Evolutionary conservation across 1,284 basidiomycete species (phyloP).

Genomic region (Mycena sp.): DNA sequence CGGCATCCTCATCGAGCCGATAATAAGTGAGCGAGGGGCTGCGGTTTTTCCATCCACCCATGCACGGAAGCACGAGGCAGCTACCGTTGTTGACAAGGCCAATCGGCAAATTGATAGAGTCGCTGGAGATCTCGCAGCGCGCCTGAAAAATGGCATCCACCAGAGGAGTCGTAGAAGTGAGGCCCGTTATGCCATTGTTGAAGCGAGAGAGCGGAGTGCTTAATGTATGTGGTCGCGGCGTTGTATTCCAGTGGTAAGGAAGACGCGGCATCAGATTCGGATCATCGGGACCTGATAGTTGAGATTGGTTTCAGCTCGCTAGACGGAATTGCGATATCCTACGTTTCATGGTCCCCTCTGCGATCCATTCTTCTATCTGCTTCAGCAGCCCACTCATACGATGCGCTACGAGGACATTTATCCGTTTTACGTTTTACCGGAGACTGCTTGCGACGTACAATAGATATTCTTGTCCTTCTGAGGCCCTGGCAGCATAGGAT

Average conservation of each 20-base stretch:
- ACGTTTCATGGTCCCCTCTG: too few species aligned
- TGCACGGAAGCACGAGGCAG: conserved; percentile 25
- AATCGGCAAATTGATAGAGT: conserved; percentile 32
- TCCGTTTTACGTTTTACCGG: background rate
- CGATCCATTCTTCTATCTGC: too few species aligned
- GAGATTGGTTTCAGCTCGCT: too few species aligned
- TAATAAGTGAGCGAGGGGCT: background rate
- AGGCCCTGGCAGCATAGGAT: conserved; percentile 34
- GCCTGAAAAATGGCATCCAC: conserved; percentile 47
- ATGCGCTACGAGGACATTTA: background rate
- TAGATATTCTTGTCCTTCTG: conserved; percentile 5
- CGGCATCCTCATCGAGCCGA: background rate
- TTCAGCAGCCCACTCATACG: background rate
- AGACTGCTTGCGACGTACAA: background rate
- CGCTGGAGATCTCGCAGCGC: conserved; percentile 44
- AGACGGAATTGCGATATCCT: too few species aligned
- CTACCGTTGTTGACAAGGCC: conserved; percentile 24
- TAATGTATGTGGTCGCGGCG: conserved; percentile 39
- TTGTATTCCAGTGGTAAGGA: conserved; percentile 31
- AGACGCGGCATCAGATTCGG: background rate
- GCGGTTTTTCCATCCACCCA: conserved; percentile 7
- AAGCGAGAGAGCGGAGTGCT: conserved; percentile 48
- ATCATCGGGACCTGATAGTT: too few species aligned
- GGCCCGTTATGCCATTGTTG: conserved; percentile 29
- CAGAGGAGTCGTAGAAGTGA: conserved; percentile 31